These are phyloP conservation scores for Aspergillus panamensis DNA, from an alignment of 495 filamentous ascomycete genomes.

Conservation along the genomic window DNA sequence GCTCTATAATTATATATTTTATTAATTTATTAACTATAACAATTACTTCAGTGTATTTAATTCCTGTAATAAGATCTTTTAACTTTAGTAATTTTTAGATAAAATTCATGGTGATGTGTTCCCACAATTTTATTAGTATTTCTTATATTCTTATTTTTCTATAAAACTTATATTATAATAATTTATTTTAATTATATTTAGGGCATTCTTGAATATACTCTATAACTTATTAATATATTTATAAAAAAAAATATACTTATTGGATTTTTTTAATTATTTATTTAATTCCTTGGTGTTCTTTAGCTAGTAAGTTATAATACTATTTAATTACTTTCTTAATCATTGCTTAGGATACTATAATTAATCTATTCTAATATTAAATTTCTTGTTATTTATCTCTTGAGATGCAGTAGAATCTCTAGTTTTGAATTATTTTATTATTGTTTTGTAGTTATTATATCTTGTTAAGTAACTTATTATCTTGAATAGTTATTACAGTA, in stretches of 20 bases:
- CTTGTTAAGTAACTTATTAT: conserved; percentile 8
- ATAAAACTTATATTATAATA: no score
- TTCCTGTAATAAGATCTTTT: conserved; percentile 5
- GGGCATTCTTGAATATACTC: no score
- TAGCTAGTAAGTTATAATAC: no score
- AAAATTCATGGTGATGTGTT: conserved; percentile 5
- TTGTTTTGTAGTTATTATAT: conserved; percentile 5
- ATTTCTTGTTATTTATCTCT: no score
- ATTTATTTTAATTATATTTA: no score
- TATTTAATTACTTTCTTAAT: no score
- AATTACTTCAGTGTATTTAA: not conserved
- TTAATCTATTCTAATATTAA: not conserved
- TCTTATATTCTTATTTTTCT: no score
- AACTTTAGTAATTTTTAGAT: not conserved
- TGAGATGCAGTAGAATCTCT: conserved; percentile 9
- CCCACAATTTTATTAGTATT: not conserved
- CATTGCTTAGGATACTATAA: no score
- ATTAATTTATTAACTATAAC: not conserved
- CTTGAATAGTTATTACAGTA: conserved; percentile 11
- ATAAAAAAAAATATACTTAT: no score
- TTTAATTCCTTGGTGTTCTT: no score
- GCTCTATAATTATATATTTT: not conserved
- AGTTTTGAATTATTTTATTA: conserved; percentile 10
- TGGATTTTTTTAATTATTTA: no score
- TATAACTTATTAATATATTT: no score